Evolutionary conservation across 768 basidiomycete species (phyloP), one percentile per base, ranked within the genome.

Genomic region (Cystofilobasidium macerans): DNA sequence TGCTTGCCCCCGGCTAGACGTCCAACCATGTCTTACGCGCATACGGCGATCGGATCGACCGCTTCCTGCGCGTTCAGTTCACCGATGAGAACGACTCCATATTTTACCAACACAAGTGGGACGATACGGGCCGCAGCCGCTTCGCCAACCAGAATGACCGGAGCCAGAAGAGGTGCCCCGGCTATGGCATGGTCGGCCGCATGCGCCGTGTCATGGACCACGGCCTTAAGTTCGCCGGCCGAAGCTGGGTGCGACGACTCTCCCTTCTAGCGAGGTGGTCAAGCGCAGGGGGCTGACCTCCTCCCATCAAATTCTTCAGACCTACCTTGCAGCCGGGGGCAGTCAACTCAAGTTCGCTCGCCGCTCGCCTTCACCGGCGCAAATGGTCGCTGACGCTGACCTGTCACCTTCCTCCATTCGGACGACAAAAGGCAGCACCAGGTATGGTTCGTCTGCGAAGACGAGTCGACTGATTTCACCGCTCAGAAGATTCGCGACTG

Each of bases 11-110:
- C 35, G 12, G 2, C 43, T n/a, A 65, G 36, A 69, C 68, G 13
- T 71, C 69, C 0, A 71, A 72, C 45, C 62, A 61, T 42, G 69
- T 71, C 26, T 32, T 71, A 5, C 67, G 70, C 11, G 35, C 51
- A 2, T 67, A 69, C 51, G 36, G 58, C 1, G 28, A 67, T 14
- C 57, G 69, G n/a, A 57, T 65, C 38, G 70, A 71, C 30, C 69
- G 69, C 36, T 72, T 72, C 42, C 60, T 72, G 16, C 67, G 71
- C 18, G 71, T 72, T 18, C 68, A 69, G 35, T 71, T 72, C 62
- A 67, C 62, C 13, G 71, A 72, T 53, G 70, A 72, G 42, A 54
- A 65, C 32, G 64, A 67, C 33, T 58, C 64, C 28, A 30, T 71
- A 2, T 65, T 69, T 36, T 65, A 26, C 56, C 7, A 57, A 20